These are phyloP conservation scores for Eucalyptus caleyi DNA, from an alignment of 345 rosid species.

Conservation along the genomic window DNA sequence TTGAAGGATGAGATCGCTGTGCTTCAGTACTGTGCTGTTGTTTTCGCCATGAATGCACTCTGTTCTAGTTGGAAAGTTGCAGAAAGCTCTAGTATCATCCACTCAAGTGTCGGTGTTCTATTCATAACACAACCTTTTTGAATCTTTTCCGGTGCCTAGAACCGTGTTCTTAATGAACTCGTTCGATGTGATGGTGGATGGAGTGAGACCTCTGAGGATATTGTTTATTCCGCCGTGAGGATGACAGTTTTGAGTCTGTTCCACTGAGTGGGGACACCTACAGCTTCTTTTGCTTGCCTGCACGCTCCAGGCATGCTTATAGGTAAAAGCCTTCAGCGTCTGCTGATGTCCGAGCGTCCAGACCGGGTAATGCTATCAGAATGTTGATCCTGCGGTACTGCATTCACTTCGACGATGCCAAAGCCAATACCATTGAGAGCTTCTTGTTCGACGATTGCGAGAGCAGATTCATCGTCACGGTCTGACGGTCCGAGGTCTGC, in stretches of 20 bases:
- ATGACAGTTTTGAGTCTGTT: neutral
- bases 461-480: neutral
- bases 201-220: neutral
- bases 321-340: neutral
- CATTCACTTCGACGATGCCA: neutral
- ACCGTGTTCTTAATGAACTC: neutral
- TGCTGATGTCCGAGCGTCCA: neutral
- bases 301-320: neutral
- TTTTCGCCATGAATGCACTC: neutral
- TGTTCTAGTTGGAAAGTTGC: neutral
- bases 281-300: neutral
- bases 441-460: neutral
- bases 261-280: neutral
- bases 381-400: neutral
- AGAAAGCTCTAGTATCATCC: neutral
- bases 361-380: neutral
- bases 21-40: neutral
- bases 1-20: neutral
- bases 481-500: neutral
- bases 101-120: neutral
- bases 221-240: neutral
- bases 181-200: neutral
- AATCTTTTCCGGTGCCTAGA: neutral
- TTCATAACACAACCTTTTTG: neutral
- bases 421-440: neutral